Base-by-base conservation (phyloP, 1,284 basidiomycete genomes). In the Schizophyllum amplum region DNA sequence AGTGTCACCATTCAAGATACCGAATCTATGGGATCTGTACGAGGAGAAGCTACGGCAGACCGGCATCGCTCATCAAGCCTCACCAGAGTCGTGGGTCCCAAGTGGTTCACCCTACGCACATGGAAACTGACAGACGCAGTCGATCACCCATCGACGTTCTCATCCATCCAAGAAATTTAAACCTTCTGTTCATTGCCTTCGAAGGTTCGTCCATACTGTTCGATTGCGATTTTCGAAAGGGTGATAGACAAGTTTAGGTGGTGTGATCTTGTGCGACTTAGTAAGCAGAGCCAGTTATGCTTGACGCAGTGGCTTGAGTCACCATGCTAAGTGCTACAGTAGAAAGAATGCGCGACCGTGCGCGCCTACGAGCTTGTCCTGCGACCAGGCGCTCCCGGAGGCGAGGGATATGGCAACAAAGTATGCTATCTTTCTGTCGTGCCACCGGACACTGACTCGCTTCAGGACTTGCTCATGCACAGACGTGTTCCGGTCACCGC, bases 351-450 rank as follows among this genome's bases (percentile, higher is more conserved):
- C n/a, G 77, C 73, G 25, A 79, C 81, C 1, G 68, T 85, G 17
- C 81, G 84, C 61, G 81, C 77, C 9, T 93, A 86, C 64, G 85
- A 89, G 65, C 73, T 86, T 57, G 72, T 79, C 1, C 71, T 90
- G 11, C 82, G 85, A 15, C 87, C 90, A 5, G 91, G 92, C 26
- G 88, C 91, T 6, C 87, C 90, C 3, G 92, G 91, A 47, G 89
- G 88, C 2, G 72, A 75, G n/a, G 84, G 84, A 5, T 88, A 90
- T 64, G 67, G 71, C 17, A 67, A 71, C 56, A 69, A 70, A 50
- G 84, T 83, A 61, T 65, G 72, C 55, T 7, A 20, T 5, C 9
- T 52, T 1, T 52, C 15, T 50, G 11, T 21, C 48, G 15, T 24
- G 11, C 4, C 48, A 4, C 15, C 9, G 48, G 5, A 21, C 9